Conservation (phyloP, 495 filamentous ascomycete species). For the Trichocladium antarcticum region DNA sequence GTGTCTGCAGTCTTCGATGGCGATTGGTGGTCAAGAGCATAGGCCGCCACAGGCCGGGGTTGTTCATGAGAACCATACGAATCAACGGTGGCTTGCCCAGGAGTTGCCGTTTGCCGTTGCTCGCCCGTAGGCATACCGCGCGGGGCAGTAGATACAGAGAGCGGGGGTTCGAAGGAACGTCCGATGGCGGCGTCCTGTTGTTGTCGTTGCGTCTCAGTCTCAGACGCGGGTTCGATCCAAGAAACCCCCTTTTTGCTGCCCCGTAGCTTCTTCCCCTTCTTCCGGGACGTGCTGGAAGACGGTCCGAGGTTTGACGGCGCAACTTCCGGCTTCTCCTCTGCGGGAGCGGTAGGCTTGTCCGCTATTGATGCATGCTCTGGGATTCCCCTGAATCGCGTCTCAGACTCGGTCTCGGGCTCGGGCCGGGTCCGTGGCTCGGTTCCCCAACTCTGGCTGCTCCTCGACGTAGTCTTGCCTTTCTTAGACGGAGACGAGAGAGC, state of each 20-base stretch:
- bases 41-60: background rate
- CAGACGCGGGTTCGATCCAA: conserved; percentile 7
- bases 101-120: background rate
- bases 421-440: background rate
- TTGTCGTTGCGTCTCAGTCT: too few species aligned
- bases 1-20: background rate
- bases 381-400: background rate
- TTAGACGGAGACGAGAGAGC: background rate
- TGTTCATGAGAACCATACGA: background rate
- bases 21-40: background rate
- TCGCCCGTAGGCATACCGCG: background rate
- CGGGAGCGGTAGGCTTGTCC: background rate
- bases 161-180: background rate
- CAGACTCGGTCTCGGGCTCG: background rate
- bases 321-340: background rate
- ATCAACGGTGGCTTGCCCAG: conserved; percentile 1
- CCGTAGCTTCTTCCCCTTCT: conserved; percentile 24
- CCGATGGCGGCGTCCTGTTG: background rate
- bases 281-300: conserved; percentile 7
- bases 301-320: conserved; percentile 6
- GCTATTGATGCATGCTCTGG: background rate
- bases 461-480: background rate
- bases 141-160: background rate
- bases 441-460: background rate
- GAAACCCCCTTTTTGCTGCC: conserved; percentile 20